Evolutionary conservation across 1,139 yeast species (phyloP).

Genomic region (Candida frijolesensis): DNA sequence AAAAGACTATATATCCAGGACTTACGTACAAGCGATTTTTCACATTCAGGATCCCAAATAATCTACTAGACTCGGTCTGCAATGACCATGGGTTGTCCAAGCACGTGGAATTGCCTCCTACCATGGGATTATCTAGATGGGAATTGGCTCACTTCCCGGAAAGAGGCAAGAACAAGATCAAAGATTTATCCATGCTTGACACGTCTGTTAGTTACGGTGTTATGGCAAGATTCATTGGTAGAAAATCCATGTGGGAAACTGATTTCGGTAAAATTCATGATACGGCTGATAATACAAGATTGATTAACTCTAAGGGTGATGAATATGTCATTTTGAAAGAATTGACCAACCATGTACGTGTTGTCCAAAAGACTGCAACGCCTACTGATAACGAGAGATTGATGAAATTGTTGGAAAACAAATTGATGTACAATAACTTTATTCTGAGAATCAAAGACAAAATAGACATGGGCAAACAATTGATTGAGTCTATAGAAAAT

Average conservation of each 20-base stretch:
- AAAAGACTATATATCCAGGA: constrained; percentile 30
- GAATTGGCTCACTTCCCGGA: constrained; percentile 18
- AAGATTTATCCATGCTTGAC: constrained; percentile 29
- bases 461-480: constrained; percentile 24
- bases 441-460: constrained; percentile 31
- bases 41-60: constrained; percentile 44
- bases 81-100: constrained; percentile 32
- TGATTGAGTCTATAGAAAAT: constrained; percentile 21
- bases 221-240: constrained; percentile 44
- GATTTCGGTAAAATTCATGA: constrained; percentile 18
- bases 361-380: constrained; percentile 26
- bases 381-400: constrained; percentile 17
- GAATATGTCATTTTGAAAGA: constrained; percentile 46
- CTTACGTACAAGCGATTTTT: constrained; percentile 41
- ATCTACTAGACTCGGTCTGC: constrained; percentile 42
- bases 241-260: constrained; percentile 24
- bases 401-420: constrained; percentile 21
- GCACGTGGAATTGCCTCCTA: constrained; percentile 44
- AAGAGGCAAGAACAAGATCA: constrained; percentile 15
- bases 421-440: constrained; percentile 30
- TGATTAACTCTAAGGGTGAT: constrained; percentile 42
- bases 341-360: constrained; percentile 28
- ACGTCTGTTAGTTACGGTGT: constrained; percentile 40
- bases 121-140: constrained; percentile 32
- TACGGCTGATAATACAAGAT: constrained; percentile 23